A percentile compares a stretch with the other conserved stretches of the same genome.
These are phyloP conservation scores for Tetrahymena thermophila DNA, from an alignment of 73 alveolate genomes.

Conservation along the genomic window DNA sequence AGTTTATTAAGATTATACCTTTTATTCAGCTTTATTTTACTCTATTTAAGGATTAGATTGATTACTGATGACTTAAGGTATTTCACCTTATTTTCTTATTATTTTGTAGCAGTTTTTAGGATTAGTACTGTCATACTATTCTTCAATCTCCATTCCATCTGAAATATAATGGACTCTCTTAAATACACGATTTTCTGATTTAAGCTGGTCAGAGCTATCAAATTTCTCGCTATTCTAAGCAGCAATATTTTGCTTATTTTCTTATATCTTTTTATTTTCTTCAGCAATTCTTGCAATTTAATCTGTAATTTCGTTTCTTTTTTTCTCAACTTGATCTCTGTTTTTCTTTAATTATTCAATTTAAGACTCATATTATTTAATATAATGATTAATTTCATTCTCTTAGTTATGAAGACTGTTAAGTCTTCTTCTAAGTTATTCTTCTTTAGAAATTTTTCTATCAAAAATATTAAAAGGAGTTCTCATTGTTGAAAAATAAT, in stretches of 20 bases:
- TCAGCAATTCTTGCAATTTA: background rate
- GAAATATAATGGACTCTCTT: background rate
- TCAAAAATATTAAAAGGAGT: background rate
- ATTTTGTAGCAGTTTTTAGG: background rate
- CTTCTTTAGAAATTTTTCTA: background rate
- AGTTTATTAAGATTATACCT: background rate
- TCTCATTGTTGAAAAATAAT: background rate
- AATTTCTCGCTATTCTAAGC: too few species aligned
- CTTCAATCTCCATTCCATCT: background rate
- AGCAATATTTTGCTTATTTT: background rate
- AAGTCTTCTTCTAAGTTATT: background rate
- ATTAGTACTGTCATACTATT: background rate
- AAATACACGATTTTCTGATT: background rate
- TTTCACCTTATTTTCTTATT: background rate
- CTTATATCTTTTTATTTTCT: background rate
- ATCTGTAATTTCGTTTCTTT: background rate
- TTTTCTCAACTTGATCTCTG: background rate
- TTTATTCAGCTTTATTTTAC: background rate
- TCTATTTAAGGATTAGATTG: background rate
- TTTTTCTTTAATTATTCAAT: background rate
- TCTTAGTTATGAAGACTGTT: background rate
- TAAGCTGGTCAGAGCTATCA: too few species aligned
- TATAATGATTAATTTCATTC: background rate
- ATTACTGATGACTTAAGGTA: background rate
- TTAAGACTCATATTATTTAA: background rate